A percentile compares a stretch with the other conserved stretches of the same genome.
These are phyloP conservation scores for Yarrowia yakushimensis DNA, from an alignment of 805 yeast genomes.

Conservation along the genomic window DNA sequence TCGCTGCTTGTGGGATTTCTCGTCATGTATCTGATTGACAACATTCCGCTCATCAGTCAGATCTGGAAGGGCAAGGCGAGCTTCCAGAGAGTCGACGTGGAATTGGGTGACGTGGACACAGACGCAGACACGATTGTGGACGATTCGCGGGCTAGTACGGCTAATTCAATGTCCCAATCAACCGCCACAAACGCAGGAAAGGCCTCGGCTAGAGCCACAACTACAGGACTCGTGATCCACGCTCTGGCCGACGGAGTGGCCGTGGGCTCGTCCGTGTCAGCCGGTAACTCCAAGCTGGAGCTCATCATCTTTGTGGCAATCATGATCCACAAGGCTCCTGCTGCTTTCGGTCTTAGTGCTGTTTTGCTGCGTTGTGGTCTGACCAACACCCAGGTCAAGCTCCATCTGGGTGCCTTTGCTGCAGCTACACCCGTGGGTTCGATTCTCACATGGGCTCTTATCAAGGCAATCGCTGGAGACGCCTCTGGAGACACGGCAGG, in stretches of 20 bases:
- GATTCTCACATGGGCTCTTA: conserved; percentile 45
- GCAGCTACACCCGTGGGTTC: conserved; percentile 62
- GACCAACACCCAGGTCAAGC: conserved; percentile 37
- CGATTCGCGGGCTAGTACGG: neutral
- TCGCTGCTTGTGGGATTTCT: conserved; percentile 53
- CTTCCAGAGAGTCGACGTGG: conserved; percentile 7
- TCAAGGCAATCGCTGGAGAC: conserved; percentile 37
- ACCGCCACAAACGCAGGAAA: neutral
- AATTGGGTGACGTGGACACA: neutral
- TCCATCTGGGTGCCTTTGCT: conserved; percentile 54
- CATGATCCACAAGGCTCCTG: conserved; percentile 69
- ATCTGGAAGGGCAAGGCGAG: neutral
- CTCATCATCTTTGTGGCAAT: conserved; percentile 56
- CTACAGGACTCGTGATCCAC: conserved; percentile 63
- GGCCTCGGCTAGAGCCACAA: conserved; percentile 35
- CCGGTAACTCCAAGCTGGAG: conserved; percentile 41
- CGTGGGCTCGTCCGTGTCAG: conserved; percentile 55
- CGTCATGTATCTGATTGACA: conserved; percentile 51
- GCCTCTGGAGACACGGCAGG: conserved; percentile 17
- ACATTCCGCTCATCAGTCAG: conserved; percentile 31
- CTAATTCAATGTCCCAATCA: neutral
- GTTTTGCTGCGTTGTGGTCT: conserved; percentile 45
- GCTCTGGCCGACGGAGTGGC: conserved; percentile 72
- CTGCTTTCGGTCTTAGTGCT: conserved; percentile 63
- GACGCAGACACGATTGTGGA: neutral